A percentile compares a stretch with the other conserved stretches of the same genome.
Evolutionary conservation across 2,329 filamentous ascomycete genomes (phyloP).

Genomic region (Coniochaeta sp.): DNA sequence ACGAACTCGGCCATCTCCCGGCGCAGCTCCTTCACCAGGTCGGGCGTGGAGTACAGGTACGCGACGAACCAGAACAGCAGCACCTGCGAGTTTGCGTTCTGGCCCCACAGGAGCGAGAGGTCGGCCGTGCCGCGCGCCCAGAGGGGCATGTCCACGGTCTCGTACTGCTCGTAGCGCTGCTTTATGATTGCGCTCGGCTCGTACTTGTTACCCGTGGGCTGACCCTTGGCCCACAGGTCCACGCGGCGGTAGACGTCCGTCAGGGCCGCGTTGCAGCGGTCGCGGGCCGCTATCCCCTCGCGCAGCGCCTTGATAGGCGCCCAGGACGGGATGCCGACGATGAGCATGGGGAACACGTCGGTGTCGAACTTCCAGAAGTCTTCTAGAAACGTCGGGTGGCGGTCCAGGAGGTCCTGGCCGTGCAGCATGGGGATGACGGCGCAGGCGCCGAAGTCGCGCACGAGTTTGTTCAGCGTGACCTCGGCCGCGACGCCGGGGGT

Average conservation of each 20-base stretch:
- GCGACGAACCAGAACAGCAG: slow-evolving; percentile 9
- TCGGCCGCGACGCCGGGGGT: slow-evolving; percentile 5
- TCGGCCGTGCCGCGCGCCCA: slow-evolving; percentile 6
- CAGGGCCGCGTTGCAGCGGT: slow-evolving; percentile 6
- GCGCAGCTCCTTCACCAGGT: slow-evolving; percentile 6
- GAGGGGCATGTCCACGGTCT: slow-evolving; percentile 2
- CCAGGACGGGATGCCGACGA: slow-evolving; percentile 11
- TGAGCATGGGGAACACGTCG: slow-evolving; percentile 8
- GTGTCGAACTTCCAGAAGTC: slow-evolving; percentile 14
- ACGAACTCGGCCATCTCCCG: slow-evolving; percentile 5
- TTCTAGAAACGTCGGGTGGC: slow-evolving; percentile 6
- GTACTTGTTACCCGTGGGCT: slow-evolving; percentile 12
- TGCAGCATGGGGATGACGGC: slow-evolving; percentile 10
- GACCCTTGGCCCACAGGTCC: slow-evolving; percentile 8
- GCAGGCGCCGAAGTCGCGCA: slow-evolving; percentile 11
- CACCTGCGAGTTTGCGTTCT: not conserved
- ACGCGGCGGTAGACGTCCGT: slow-evolving; percentile 10
- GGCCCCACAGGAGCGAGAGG: slow-evolving; percentile 5
- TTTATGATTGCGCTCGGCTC: slow-evolving; percentile 8
- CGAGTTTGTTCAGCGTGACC: slow-evolving; percentile 8
- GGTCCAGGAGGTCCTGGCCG: slow-evolving; percentile 10
- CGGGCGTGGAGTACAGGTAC: slow-evolving; percentile 10
- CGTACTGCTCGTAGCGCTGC: slow-evolving; percentile 9
- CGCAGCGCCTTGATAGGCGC: slow-evolving; percentile 8
- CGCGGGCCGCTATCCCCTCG: slow-evolving; percentile 7